Conservation (phyloP, 768 basidiomycete species). For the Auriscalpium vulgare region DNA sequence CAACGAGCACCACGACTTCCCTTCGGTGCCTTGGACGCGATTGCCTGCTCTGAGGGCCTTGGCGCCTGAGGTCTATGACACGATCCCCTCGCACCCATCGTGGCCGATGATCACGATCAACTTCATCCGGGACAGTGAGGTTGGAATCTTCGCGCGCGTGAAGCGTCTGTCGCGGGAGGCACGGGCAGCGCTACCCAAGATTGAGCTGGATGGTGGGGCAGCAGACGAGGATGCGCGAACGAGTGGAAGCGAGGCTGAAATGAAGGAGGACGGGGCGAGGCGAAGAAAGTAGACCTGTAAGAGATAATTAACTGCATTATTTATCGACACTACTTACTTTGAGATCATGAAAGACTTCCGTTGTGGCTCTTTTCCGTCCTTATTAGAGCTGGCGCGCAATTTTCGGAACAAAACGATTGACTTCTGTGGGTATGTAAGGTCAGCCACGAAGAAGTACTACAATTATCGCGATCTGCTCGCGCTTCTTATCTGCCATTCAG, state of each 20-base stretch:
- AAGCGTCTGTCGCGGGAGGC: conserved; percentile 41
- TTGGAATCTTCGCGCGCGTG: conserved; percentile 83
- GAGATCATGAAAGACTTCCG: too few species aligned
- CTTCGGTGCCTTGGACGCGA: conserved; percentile 91
- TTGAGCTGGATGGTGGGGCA: conserved; percentile 13
- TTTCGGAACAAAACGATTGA: too few species aligned
- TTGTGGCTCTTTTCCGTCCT: too few species aligned
- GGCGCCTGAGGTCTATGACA: conserved; percentile 90
- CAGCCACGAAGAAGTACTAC: background rate
- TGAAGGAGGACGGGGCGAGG: conserved; percentile 1
- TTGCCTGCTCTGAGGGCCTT: conserved; percentile 74
- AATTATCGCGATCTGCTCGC: too few species aligned
- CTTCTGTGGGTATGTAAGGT: background rate
- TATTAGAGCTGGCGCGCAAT: too few species aligned
- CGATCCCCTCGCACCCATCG: conserved; percentile 75
- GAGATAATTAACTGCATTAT: background rate
- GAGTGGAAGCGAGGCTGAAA: background rate
- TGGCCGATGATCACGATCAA: conserved; percentile 95
- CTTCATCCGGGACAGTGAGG: conserved; percentile 86
- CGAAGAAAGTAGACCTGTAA: background rate
- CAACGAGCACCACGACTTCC: conserved; percentile 99
- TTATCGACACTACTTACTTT: background rate
- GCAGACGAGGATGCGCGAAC: conserved; percentile 6
- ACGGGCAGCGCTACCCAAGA: background rate
- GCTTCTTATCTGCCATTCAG: too few species aligned